Percentiles rank a stretch among this genome's conserved stretches.
phyloP scores from a whole-genome alignment of 164 flowering plant genomes.

The Stephania yunnanensis region DNA sequence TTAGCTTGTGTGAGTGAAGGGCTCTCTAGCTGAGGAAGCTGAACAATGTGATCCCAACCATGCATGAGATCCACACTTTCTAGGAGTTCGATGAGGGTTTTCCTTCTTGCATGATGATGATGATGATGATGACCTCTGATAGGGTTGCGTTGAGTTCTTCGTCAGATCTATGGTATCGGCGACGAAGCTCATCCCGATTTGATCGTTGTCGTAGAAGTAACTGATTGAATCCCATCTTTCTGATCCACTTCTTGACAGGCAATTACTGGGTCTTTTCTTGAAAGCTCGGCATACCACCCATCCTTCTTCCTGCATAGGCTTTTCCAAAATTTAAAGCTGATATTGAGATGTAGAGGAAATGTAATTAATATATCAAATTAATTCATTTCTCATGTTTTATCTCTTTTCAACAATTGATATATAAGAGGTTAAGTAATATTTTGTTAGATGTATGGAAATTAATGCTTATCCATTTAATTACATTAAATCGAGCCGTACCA shows the following conservation, averaged over 20 bases:
- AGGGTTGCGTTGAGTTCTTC: slow-evolving; percentile 37
- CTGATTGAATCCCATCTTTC: slow-evolving; percentile 47
- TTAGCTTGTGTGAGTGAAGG: slow-evolving; percentile 54
- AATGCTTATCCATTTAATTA: no score
- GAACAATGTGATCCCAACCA: slow-evolving; percentile 31
- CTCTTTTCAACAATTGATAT: no score
- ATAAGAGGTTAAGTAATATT: no score
- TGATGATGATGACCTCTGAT: slow-evolving; percentile 12
- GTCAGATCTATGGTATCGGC: slow-evolving; percentile 19
- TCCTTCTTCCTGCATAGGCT: slow-evolving; percentile 66
- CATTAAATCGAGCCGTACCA: no score
- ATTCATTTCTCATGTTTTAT: not conserved
- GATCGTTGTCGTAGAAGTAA: slow-evolving; percentile 48
- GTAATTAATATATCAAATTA: no score
- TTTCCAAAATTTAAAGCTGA: not conserved
- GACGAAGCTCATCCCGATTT: slow-evolving; percentile 26
- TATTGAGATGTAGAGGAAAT: not conserved
- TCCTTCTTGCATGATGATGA: slow-evolving; percentile 41
- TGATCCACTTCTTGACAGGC: slow-evolving; percentile 18
- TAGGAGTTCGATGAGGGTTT: slow-evolving; percentile 16
- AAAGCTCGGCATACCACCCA: slow-evolving; percentile 93
- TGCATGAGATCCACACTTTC: slow-evolving; percentile 19
- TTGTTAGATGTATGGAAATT: no score
- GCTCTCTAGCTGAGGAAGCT: slow-evolving; percentile 55
- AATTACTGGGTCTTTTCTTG: slow-evolving; percentile 47